These are phyloP conservation scores for Fraxinus floribunda DNA, from an alignment of 305 asterid genomes.

Conservation along the genomic window DNA sequence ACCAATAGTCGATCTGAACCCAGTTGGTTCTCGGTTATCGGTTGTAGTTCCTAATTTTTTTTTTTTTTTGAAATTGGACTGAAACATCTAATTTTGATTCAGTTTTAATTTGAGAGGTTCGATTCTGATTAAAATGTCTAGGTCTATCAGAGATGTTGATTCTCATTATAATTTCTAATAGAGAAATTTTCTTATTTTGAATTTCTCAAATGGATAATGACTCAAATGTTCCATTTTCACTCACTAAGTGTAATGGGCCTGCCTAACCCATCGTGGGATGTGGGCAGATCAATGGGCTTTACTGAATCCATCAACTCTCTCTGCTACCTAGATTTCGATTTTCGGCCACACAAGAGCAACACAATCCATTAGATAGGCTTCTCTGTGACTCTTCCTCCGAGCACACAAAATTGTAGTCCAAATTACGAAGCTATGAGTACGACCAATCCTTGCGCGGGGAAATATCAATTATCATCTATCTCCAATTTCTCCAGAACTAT, in stretches of 20 bases:
- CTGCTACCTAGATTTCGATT: background rate
- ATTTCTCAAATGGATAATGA: background rate
- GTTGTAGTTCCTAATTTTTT: too few relatives aligned
- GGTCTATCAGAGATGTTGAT: background rate
- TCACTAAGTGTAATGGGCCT: background rate
- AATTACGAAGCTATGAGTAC: conserved; percentile 27
- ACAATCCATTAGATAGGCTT: conserved; percentile 8
- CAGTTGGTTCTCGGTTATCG: too few relatives aligned
- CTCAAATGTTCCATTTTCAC: background rate
- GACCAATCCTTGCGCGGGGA: conserved; percentile 17
- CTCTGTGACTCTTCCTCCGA: background rate
- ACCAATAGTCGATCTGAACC: too few relatives aligned
- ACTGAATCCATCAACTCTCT: background rate
- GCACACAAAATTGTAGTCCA: background rate
- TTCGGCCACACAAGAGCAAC: conserved; percentile 27
- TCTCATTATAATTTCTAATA: background rate
- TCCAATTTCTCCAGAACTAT: conserved; percentile 15
- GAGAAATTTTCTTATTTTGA: background rate
- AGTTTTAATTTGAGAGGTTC: too few relatives aligned
- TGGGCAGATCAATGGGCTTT: background rate
- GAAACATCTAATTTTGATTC: too few relatives aligned
- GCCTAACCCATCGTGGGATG: background rate
- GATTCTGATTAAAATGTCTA: too few relatives aligned
- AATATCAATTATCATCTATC: conserved; percentile 15
- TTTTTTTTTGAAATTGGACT: too few relatives aligned